A percentile compares a stretch with the other conserved stretches of the same genome.
Evolutionary conservation across 2,329 filamentous ascomycete species (phyloP).

Genomic region (Ophiostoma triangulosporum): DNA sequence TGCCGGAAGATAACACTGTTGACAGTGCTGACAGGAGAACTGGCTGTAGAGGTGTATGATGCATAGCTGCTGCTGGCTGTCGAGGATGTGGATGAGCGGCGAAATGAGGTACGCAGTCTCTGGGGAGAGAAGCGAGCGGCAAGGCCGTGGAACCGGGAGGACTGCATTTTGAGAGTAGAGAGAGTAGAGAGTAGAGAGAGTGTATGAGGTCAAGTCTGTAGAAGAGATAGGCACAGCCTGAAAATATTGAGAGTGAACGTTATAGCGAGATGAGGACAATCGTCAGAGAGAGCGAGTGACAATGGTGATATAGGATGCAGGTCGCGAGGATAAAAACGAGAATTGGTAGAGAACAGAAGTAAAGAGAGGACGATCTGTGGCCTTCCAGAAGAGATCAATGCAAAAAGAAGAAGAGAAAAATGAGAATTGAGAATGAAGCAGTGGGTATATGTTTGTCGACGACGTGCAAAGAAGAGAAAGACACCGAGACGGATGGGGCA

Average conservation of each 20-base stretch:
- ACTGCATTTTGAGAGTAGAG: constrained; percentile 27
- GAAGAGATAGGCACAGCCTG: background rate
- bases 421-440: background rate
- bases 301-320: background rate
- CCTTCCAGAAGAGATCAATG: constrained; percentile 5
- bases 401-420: background rate
- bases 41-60: constrained; percentile 32
- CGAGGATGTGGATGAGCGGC: constrained; percentile 28
- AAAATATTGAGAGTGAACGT: background rate
- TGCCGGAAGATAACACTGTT: constrained; percentile 46
- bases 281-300: background rate
- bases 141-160: constrained; percentile 36
- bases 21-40: constrained; percentile 35
- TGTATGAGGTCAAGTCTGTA: no score
- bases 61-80: constrained; percentile 28
- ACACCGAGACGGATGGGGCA: background rate
- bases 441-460: background rate
- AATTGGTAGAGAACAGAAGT: background rate
- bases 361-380: constrained; percentile 7
- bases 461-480: background rate
- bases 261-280: background rate
- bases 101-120: constrained; percentile 37
- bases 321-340: background rate
- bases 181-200: background rate
- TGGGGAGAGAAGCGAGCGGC: constrained; percentile 36